phyloP scores from a whole-genome alignment of 192 early-diverging fungal genomes.

The Paraglomus occultum region DNA sequence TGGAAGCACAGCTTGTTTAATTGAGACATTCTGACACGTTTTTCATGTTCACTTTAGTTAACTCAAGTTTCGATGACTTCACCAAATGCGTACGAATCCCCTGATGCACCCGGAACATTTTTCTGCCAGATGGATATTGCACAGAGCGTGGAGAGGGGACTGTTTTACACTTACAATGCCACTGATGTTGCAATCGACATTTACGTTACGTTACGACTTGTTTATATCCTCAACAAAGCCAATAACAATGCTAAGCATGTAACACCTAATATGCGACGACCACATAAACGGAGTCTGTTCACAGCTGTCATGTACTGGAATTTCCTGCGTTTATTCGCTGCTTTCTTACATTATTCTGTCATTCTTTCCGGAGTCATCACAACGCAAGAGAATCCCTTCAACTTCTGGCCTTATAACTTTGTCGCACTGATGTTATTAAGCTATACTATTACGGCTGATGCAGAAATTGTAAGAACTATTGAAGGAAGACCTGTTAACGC shows the following conservation, averaged over 20 bases:
- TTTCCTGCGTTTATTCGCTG: constrained; percentile 6
- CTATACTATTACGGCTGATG: constrained; percentile 20
- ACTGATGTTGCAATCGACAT: constrained; percentile 12
- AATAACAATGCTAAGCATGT: constrained; percentile 8
- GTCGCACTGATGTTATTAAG: not conserved
- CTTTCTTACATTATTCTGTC: not conserved
- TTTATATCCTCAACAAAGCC: not conserved
- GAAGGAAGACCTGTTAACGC: not conserved
- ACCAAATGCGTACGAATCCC: too few relatives aligned
- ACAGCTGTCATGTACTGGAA: constrained; percentile 31
- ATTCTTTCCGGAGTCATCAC: too few relatives aligned
- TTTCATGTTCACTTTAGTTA: too few relatives aligned
- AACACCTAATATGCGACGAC: not conserved
- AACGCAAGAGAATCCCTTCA: not conserved
- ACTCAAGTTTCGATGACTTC: too few relatives aligned
- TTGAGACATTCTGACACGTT: too few relatives aligned
- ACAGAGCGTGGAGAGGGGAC: too few relatives aligned
- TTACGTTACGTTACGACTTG: not conserved
- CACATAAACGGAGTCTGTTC: constrained; percentile 11
- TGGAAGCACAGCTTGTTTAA: too few relatives aligned
- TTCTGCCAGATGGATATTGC: too few relatives aligned
- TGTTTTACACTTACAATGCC: not conserved
- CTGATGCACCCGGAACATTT: too few relatives aligned
- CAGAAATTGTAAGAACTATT: constrained; percentile 23
- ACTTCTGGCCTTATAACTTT: not conserved